Evolutionary conservation across 2,329 filamentous ascomycete genomes (phyloP).

Genomic region (Aureobasidium sp.): DNA sequence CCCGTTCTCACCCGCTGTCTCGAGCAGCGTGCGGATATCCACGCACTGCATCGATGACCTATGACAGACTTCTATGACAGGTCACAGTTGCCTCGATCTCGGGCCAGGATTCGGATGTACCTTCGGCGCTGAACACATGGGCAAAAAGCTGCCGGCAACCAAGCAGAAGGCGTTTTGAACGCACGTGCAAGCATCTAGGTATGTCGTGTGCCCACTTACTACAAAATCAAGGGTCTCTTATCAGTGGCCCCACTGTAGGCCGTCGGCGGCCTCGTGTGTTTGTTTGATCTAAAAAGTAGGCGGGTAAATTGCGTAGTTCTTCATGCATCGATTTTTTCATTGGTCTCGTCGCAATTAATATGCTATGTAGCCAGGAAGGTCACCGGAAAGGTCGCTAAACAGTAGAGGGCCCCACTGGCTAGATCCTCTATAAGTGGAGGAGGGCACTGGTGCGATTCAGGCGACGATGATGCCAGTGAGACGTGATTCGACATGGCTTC

Average conservation of each 20-base stretch:
- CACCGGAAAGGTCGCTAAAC: neutral
- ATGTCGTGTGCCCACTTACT: conserved; percentile 4
- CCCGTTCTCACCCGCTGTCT: neutral
- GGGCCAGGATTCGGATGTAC: neutral
- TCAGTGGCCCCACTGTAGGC: neutral
- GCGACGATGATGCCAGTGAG: neutral
- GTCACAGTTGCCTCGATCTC: neutral
- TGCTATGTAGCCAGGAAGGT: conserved; percentile 3
- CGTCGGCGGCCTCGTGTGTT: neutral
- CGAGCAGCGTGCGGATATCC: neutral
- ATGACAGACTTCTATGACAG: neutral
- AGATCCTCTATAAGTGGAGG: neutral
- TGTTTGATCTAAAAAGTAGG: conserved; percentile 11
- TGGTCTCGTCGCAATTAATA: conserved; percentile 10
- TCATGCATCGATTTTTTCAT: conserved; percentile 6
- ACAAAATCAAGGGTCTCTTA: neutral
- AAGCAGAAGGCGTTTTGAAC: neutral
- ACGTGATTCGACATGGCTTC: conserved; percentile 6
- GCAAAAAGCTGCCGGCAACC: neutral
- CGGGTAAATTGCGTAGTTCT: conserved; percentile 4
- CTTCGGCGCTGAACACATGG: neutral
- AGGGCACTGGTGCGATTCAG: neutral
- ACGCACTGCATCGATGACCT: neutral
- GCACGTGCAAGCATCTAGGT: neutral
- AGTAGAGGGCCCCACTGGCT: neutral